These are phyloP conservation scores for Endogone sp. DNA, from an alignment of 192 early-diverging fungal genomes.

Conservation along the genomic window DNA sequence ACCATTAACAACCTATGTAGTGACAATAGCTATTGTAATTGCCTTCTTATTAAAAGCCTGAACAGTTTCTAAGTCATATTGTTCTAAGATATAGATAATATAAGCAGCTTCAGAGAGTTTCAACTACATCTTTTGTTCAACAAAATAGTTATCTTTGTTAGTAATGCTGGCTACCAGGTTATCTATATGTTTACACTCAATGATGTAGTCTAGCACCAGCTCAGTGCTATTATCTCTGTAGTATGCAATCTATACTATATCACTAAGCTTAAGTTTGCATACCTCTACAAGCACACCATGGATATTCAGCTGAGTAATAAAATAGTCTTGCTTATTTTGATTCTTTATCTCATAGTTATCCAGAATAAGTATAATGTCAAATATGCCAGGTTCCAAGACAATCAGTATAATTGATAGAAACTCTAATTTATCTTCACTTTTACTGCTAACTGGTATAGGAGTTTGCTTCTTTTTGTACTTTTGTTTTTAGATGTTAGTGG, in stretches of 20 bases:
- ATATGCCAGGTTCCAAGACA: slow-evolving; percentile 32
- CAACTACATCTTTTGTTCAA: slow-evolving; percentile 90
- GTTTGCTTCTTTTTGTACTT: no score
- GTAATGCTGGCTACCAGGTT: slow-evolving; percentile 90
- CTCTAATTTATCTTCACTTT: no score
- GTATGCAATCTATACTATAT: slow-evolving; percentile 85
- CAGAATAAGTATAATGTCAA: slow-evolving; percentile 69
- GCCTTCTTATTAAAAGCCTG: slow-evolving; percentile 56
- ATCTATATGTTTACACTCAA: slow-evolving; percentile 91
- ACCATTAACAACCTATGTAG: slow-evolving; percentile 71
- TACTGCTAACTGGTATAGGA: no score
- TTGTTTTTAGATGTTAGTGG: no score
- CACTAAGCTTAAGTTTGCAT: slow-evolving; percentile 74
- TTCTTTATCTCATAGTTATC: slow-evolving; percentile 82
- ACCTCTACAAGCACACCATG: slow-evolving; percentile 51
- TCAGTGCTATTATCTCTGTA: slow-evolving; percentile 36
- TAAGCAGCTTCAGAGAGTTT: slow-evolving; percentile 61
- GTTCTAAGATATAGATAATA: slow-evolving; percentile 90
- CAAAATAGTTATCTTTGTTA: slow-evolving; percentile 87
- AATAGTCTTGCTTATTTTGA: slow-evolving; percentile 61
- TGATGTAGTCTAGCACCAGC: slow-evolving; percentile 75
- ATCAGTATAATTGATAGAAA: neutral
- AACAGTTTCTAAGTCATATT: slow-evolving; percentile 57
- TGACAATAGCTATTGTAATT: slow-evolving; percentile 67
- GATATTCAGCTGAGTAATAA: slow-evolving; percentile 60